A percentile compares a stretch with the other conserved stretches of the same genome.
phyloP scores from a whole-genome alignment of 2,329 filamentous ascomycete genomes.

The Epichloe sibirici region DNA sequence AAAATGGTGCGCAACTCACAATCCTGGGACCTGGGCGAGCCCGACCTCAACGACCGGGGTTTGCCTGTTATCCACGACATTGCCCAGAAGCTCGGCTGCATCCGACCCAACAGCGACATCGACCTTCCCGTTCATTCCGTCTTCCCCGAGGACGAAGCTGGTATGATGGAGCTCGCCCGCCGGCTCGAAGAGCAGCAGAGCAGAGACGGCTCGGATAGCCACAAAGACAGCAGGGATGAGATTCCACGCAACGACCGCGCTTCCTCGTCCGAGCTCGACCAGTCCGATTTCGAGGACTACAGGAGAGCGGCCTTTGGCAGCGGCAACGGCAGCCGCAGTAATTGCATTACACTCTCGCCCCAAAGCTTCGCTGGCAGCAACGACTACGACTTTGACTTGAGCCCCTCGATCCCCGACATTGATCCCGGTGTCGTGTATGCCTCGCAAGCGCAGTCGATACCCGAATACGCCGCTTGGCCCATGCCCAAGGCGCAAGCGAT shows the following conservation, averaged over 20 bases:
- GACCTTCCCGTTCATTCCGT: conserved; percentile 44
- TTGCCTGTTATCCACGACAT: conserved; percentile 55
- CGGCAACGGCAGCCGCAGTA: conserved; percentile 14
- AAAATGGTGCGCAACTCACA: conserved; percentile 48
- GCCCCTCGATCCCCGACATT: conserved; percentile 20
- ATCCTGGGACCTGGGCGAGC: conserved; percentile 49
- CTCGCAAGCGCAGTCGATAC: conserved; percentile 22
- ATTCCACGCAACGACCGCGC: conserved; percentile 26
- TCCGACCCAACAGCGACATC: conserved; percentile 48
- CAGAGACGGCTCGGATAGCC: conserved; percentile 22
- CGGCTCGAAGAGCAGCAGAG: conserved; percentile 39
- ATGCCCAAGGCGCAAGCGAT: conserved; percentile 15
- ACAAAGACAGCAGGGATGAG: conserved; percentile 11
- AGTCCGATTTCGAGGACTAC: conserved; percentile 46
- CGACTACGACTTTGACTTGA: conserved; percentile 28
- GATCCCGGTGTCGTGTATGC: conserved; percentile 23
- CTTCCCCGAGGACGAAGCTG: conserved; percentile 50
- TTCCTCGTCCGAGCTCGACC: conserved; percentile 42
- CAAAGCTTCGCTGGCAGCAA: conserved; percentile 33
- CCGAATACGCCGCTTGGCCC: conserved; percentile 21
- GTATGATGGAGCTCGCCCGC: conserved; percentile 42
- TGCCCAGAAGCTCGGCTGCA: conserved; percentile 50
- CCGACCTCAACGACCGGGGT: conserved; percentile 49
- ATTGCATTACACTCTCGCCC: conserved; percentile 36
- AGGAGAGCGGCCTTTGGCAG: conserved; percentile 33